Evolutionary conservation across 345 rosid genomes (phyloP).

Genomic region (Carallia brachiata): DNA sequence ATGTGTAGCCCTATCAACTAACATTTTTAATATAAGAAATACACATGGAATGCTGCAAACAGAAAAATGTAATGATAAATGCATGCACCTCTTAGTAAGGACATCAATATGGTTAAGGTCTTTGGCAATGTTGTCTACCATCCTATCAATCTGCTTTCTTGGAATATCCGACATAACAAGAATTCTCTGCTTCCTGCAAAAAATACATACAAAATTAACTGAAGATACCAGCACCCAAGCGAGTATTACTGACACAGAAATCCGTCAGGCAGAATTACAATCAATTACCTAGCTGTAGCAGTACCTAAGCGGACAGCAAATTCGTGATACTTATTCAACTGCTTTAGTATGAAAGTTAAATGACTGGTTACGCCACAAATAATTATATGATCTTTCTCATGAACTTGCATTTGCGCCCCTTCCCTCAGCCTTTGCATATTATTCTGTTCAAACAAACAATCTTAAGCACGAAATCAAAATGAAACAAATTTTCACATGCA

Average conservation of each 20-base stretch:
- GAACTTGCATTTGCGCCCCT: constrained; percentile 95
- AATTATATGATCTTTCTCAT: constrained; percentile 86
- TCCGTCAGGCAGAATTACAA: constrained; percentile 8
- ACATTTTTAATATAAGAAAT: neutral
- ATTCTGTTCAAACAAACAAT: constrained; percentile 44
- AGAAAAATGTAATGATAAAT: constrained; percentile 5
- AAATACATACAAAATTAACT: constrained; percentile 12
- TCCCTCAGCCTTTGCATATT: constrained; percentile 93
- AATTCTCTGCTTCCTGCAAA: constrained; percentile 83
- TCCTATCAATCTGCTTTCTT: constrained; percentile 87
- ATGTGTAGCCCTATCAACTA: no score
- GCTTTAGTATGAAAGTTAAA: constrained; percentile 76
- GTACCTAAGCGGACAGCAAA: constrained; percentile 89
- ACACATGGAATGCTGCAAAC: neutral
- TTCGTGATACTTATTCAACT: constrained; percentile 85
- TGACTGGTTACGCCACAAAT: constrained; percentile 86
- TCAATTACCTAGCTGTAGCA: constrained; percentile 78
- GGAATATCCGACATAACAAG: constrained; percentile 97
- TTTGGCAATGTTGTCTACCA: constrained; percentile 67
- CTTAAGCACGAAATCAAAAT: constrained; percentile 20
- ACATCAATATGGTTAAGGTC: constrained; percentile 85
- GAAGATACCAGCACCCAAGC: constrained; percentile 8
- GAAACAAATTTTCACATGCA: constrained; percentile 12
- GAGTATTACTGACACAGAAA: constrained; percentile 6
- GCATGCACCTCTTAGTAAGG: constrained; percentile 76